phyloP scores from a whole-genome alignment of 148 eudicot species.

The Oxyria digyna region DNA sequence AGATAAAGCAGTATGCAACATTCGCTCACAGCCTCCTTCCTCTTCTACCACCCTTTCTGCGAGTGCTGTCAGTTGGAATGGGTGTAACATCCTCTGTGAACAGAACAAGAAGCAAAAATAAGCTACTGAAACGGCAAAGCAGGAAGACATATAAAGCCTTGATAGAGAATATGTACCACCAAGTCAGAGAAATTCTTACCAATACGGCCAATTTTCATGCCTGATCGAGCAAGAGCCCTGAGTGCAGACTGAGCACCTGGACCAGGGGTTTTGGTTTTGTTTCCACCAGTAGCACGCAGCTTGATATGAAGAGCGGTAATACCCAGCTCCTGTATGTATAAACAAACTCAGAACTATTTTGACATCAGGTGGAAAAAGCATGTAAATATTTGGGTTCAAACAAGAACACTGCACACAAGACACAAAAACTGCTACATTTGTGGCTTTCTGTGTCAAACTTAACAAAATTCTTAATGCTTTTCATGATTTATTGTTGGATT shows the following conservation, averaged over 20 bases:
- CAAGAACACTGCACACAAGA: too few species aligned
- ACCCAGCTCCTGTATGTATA: neutral
- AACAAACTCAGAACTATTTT: neutral
- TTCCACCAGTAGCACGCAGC: conserved; percentile 8
- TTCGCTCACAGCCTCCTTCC: conserved; percentile 64
- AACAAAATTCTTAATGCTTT: neutral
- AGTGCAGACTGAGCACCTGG: conserved; percentile 12
- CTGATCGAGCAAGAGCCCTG: conserved; percentile 5
- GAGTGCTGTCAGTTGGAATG: conserved; percentile 78
- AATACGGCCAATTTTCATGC: conserved; percentile 10
- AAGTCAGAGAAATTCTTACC: neutral
- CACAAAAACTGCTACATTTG: neutral
- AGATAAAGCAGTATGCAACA: neutral
- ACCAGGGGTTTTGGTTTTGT: conserved; percentile 9
- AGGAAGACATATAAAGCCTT: neutral
- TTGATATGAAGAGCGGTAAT: conserved; percentile 8
- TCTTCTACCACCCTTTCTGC: conserved; percentile 89
- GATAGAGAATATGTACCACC: neutral
- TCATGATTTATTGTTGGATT: neutral
- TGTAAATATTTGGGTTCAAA: neutral
- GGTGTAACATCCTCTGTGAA: conserved; percentile 81
- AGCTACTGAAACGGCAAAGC: neutral
- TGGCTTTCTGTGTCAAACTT: neutral
- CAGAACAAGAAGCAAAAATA: neutral
- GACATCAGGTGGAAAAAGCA: neutral